phyloP scores from a whole-genome alignment of 345 rosid species.

The Gossypium thurberi region DNA sequence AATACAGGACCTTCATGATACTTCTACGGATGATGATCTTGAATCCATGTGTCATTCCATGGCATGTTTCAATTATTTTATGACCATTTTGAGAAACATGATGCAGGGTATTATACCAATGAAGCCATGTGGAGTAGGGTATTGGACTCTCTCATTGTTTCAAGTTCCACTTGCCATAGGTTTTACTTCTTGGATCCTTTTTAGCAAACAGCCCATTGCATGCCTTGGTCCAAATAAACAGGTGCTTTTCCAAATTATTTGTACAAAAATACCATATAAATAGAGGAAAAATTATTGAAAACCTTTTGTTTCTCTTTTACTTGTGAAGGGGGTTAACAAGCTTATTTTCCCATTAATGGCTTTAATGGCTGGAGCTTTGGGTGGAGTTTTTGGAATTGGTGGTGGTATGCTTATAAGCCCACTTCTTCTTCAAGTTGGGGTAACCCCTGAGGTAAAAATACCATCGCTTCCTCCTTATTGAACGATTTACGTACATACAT shows the following conservation, averaged over 20 bases:
- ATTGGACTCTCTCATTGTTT: constrained; percentile 60
- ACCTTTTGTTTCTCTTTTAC: neutral
- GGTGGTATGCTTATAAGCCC: constrained; percentile 92
- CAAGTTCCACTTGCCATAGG: constrained; percentile 74
- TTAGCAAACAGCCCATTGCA: constrained; percentile 30
- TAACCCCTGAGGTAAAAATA: constrained; percentile 55
- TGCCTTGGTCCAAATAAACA: constrained; percentile 27
- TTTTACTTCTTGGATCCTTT: constrained; percentile 58
- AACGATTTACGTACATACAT: no score
- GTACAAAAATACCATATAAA: neutral
- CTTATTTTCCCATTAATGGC: constrained; percentile 64
- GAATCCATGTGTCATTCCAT: neutral
- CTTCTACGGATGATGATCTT: no score
- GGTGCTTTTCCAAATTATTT: constrained; percentile 10
- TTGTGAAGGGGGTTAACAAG: constrained; percentile 37
- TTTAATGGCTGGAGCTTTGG: constrained; percentile 65
- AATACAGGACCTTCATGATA: no score
- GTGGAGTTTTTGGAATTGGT: constrained; percentile 88
- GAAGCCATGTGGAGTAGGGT: constrained; percentile 60
- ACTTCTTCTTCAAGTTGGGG: constrained; percentile 77
- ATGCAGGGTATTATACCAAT: constrained; percentile 53
- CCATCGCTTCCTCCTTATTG: neutral
- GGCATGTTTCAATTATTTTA: neutral
- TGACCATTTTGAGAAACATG: neutral
- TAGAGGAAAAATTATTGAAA: neutral